These are phyloP conservation scores for Suillus bovinus DNA, from an alignment of 768 basidiomycete genomes.

Conservation along the genomic window DNA sequence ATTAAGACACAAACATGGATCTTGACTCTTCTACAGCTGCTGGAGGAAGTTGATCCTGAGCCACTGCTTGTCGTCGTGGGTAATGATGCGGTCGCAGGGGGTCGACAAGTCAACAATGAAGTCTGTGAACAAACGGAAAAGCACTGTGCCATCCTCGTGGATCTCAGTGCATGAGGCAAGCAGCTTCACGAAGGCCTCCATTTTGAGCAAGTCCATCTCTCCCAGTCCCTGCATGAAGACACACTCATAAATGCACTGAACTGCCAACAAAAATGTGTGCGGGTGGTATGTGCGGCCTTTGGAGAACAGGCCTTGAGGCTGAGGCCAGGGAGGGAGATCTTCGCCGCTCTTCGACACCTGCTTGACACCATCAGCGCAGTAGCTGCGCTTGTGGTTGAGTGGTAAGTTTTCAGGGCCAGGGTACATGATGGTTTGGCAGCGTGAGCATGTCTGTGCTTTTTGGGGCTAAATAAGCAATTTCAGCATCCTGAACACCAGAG, in stretches of 20 bases:
- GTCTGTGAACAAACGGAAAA: background rate
- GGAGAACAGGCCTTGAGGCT: slow-evolving; percentile 9
- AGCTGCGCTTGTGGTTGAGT: slow-evolving; percentile 8
- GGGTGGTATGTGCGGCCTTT: background rate
- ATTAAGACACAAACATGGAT: too few relatives aligned
- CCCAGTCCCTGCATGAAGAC: background rate
- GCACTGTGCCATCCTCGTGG: background rate
- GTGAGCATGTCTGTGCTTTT: slow-evolving; percentile 2
- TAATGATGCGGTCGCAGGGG: too few relatives aligned
- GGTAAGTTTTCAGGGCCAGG: slow-evolving; percentile 5
- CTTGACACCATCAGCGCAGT: slow-evolving; percentile 4
- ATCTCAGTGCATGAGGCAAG: background rate
- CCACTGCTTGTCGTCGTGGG: too few relatives aligned
- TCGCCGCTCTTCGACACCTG: background rate
- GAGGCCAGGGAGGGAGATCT: slow-evolving; percentile 10
- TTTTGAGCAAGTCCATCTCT: background rate
- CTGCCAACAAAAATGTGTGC: background rate
- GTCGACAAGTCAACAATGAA: background rate
- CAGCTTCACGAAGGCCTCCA: background rate
- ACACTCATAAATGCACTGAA: background rate
- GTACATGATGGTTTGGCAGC: slow-evolving; percentile 11
- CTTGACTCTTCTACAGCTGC: too few relatives aligned
- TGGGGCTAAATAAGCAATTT: slow-evolving; percentile 3
- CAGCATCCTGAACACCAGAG: background rate
- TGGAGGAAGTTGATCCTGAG: too few relatives aligned